These are phyloP conservation scores for Butyriboletus appendiculatus DNA, from an alignment of 1,284 basidiomycete genomes.

Conservation along the genomic window DNA sequence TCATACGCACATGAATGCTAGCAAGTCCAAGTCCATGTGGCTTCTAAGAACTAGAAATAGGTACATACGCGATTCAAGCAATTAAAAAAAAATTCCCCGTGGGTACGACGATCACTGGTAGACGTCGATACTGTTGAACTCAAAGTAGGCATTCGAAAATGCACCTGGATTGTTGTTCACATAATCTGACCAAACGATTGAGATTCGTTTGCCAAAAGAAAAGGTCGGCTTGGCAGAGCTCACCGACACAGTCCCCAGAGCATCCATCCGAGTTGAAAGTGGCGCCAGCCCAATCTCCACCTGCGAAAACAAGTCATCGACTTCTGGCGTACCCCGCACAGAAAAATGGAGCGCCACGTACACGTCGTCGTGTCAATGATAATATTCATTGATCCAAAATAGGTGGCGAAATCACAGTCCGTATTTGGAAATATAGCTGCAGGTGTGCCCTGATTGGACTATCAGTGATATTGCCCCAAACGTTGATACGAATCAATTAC, in stretches of 20 bases:
- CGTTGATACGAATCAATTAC: constrained; percentile 7
- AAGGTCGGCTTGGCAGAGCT: constrained; percentile 9
- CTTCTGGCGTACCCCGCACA: neutral
- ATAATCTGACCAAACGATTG: constrained; percentile 9
- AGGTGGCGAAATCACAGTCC: constrained; percentile 17
- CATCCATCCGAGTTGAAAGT: constrained; percentile 35
- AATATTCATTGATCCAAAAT: constrained; percentile 26
- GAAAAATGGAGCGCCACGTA: constrained; percentile 11
- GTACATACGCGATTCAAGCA: neutral
- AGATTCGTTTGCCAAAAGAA: neutral
- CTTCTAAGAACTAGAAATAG: neutral
- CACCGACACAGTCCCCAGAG: constrained; percentile 35
- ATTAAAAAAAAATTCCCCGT: no score
- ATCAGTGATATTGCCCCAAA: neutral
- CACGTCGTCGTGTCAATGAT: constrained; percentile 29
- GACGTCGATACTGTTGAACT: constrained; percentile 30
- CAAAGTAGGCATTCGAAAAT: constrained; percentile 26
- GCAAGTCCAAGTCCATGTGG: no score
- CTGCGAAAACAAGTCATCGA: constrained; percentile 14
- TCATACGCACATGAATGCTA: no score
- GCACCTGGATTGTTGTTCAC: constrained; percentile 16
- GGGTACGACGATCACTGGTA: constrained; percentile 12
- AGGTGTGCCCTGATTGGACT: constrained; percentile 19
- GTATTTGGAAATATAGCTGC: constrained; percentile 22
- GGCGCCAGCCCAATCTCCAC: constrained; percentile 45